Base-by-base conservation (phyloP, 1,284 basidiomycete genomes). In the Cryptococcus hybrid region DNA sequence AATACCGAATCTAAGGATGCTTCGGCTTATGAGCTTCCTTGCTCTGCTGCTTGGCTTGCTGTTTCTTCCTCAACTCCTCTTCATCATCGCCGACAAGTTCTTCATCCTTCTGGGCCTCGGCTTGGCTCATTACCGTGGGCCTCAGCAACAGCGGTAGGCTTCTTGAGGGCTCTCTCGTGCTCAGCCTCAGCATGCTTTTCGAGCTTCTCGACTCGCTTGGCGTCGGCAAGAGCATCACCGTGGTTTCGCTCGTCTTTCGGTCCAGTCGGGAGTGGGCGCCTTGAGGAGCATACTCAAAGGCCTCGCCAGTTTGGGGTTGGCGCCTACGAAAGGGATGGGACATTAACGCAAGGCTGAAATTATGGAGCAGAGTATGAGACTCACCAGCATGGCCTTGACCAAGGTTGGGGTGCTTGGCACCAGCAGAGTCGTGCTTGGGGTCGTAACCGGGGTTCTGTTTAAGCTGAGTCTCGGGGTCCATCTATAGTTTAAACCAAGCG, bases 111-210 rank as follows among this genome's bases (percentile, higher is more conserved):
- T 68, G 71, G 69, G 15, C 71, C 71, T 35, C 60, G 45, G 11
- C 56, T 60, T 2, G 71, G 71, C 59, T 69, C 68, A 59, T 73
- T 73, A 11, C 70, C 70, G 60, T 73, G 70, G 15, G 59, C 57
- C n/a, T 37, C 38, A 11, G 71, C 71, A 15, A 62, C 35, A 40
- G 54, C 61, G 7, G 71, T 73, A n/a, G 71, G 71, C 60, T 73
- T 63, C 39, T 59, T 52, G 34, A 58, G 45, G 12, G 57, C 58
- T 38, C 65, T 59, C n/a, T 57, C 59, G 54, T 64, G 61, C 12
- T 52, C 59, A 39, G 58, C 60, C 45, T 71, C 60, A 36, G 59
- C 65, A 24, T 61, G 60, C 51, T 66, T 55, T 47, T 66, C 65
- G 54, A 63, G 58, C 55, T 61, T 56, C 57, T 65, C 65, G 12